Base-by-base conservation (phyloP, 2,329 filamentous ascomycete species). In the Orbilia oligospora region DNA sequence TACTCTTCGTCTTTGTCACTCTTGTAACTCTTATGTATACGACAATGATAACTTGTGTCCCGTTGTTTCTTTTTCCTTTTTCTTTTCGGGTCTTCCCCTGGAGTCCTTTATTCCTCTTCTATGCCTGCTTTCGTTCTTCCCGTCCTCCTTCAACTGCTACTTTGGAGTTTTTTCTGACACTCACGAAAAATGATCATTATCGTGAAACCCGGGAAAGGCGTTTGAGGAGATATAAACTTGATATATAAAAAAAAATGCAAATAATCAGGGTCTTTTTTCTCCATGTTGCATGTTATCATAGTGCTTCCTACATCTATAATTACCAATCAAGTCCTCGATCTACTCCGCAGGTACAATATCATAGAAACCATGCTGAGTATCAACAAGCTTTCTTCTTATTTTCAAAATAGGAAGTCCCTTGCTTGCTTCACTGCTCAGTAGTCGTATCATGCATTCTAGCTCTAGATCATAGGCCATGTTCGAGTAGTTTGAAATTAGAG, bases 221-320 rank as follows among this genome's bases (percentile, higher is more conserved):
- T 77, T 77, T 53, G 70, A 67, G 72, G 72, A 71, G 72, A 77
- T 65, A 77, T 67, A 77, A 20, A 48, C 61, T 46, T 30, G 46
- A 70, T 63, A n/a, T n/a, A 71, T 20, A 58, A 71, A 51, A 46
- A 51, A 51, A 51, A 61, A 67, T 58, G 55, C 64, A 77, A 77
- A 71, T 71, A 41, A 41, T 41, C 24, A 14, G 61, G 20, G 38
- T n/a, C n/a, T 61, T 24, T 44, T 70, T 46, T 61, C 56, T 61
- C 56, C 56, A 61, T 2, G 24, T 27, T 30, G n/a, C 20, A 38
- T 24, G 36, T 44, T 44, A n/a, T 18, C 33, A 14, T 30, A 30
- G 20, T 5, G 16, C 41, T 18, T 41, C 9, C 9, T 22, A 36
- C n/a, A 46, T n/a, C 44, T 46, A 46, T 46, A n/a, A 2, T n/a